Percentiles rank a stretch among this genome's conserved stretches.
These are phyloP conservation scores for Crepidotus variabilis DNA, from an alignment of 768 basidiomycete genomes.

Conservation along the genomic window DNA sequence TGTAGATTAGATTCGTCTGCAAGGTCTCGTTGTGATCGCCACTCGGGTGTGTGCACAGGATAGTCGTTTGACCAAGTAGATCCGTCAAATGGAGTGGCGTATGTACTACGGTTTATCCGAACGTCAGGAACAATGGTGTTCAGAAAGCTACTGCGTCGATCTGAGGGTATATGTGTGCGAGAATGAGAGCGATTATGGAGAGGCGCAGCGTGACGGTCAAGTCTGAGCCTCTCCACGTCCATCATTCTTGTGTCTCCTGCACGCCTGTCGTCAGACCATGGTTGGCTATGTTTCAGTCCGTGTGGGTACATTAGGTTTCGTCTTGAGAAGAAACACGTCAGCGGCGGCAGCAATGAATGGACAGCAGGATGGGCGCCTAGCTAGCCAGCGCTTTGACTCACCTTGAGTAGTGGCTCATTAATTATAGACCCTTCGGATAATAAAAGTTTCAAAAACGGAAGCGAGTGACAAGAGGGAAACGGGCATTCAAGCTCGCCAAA, in stretches of 20 bases:
- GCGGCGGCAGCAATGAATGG: not conserved
- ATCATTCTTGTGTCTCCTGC: not conserved
- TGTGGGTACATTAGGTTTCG: not conserved
- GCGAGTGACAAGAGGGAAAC: not conserved
- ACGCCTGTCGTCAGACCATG: too few species aligned
- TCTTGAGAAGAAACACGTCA: not conserved
- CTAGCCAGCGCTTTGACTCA: not conserved
- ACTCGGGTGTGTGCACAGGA: not conserved
- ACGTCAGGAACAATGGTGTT: not conserved
- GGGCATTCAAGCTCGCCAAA: not conserved
- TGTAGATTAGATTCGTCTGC: not conserved
- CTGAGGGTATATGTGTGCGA: not conserved
- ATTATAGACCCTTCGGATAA: not conserved
- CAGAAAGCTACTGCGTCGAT: not conserved
- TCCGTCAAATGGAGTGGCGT: not conserved
- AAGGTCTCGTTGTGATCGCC: not conserved
- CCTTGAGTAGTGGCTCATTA: not conserved
- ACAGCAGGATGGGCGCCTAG: too few species aligned
- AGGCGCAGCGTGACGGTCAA: not conserved
- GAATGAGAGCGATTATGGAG: not conserved
- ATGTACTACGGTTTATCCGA: not conserved
- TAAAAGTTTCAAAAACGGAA: not conserved
- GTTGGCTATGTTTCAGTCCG: not conserved
- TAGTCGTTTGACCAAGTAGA: not conserved
- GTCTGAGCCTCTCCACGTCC: not conserved